These are phyloP conservation scores for Candolleomyces eurysporus DNA, from an alignment of 768 basidiomycete genomes.

Conservation along the genomic window DNA sequence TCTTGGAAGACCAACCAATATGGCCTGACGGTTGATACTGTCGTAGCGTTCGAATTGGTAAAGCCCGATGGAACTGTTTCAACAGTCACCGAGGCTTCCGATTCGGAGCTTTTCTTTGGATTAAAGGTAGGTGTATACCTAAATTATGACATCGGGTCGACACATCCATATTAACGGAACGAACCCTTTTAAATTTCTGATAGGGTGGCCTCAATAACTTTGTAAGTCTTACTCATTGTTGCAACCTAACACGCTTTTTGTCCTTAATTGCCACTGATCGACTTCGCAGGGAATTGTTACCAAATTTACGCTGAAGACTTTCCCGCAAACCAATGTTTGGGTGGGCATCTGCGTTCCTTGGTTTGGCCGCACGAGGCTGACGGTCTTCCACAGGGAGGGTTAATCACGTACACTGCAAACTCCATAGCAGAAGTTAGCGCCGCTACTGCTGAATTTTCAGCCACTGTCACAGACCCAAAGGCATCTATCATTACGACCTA, in stretches of 20 bases:
- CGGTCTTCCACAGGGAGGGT: slow-evolving; percentile 42
- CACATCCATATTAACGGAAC: background rate
- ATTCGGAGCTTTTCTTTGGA: slow-evolving; percentile 41
- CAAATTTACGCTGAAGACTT: slow-evolving; percentile 49
- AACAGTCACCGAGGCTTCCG: slow-evolving; percentile 29
- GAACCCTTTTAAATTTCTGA: background rate
- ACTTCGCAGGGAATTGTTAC: slow-evolving; percentile 54
- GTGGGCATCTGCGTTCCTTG: slow-evolving; percentile 29
- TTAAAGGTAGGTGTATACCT: slow-evolving; percentile 12
- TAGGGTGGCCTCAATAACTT: slow-evolving; percentile 65
- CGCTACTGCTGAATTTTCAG: slow-evolving; percentile 40
- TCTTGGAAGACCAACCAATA: slow-evolving; percentile 64
- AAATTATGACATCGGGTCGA: background rate
- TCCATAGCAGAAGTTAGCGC: slow-evolving; percentile 23
- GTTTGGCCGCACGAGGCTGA: background rate
- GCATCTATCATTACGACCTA: slow-evolving; percentile 49
- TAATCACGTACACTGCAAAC: slow-evolving; percentile 30
- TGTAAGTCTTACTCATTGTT: slow-evolving; percentile 17
- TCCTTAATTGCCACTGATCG: background rate
- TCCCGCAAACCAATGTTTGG: slow-evolving; percentile 59
- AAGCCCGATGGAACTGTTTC: slow-evolving; percentile 49
- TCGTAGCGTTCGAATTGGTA: slow-evolving; percentile 56
- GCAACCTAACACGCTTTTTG: background rate
- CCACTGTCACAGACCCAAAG: slow-evolving; percentile 48
- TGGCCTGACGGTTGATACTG: slow-evolving; percentile 57